Base-by-base conservation (phyloP, 176 grass and related monocot genomes). In the Carex littledalei region DNA sequence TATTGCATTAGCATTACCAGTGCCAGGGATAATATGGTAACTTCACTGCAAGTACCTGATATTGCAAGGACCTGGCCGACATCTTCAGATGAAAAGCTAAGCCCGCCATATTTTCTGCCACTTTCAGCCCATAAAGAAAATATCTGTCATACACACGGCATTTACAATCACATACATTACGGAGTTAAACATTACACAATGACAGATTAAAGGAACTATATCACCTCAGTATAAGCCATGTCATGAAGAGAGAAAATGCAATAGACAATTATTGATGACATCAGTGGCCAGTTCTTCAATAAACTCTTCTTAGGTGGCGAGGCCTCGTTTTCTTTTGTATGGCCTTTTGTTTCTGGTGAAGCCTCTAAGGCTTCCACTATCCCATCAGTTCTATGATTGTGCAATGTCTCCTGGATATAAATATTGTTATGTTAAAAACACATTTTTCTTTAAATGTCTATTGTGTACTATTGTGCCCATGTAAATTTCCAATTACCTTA, bases 191-290 rank as follows among this genome's bases (percentile, higher is more conserved):
- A 29, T 26, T 43, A 35, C 24, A 39, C 58, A 12, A 79, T 47
- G 13, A 78, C 43, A 60, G 58, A 79, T 18, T 22, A 90, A 61
- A 58, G 75, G 18, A 83, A 26, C 22, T 86, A 90, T 67, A 56
- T 88, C 67, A 98, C 95, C 93, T 95, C 92, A 78, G 89, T 83
- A 85, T 98, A 98, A 82, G 95, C 93, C 83, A 94, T 87, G 34
- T 98, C 95, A 80, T 93, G 92, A 82, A 98, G 88, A 83, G 92
- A 95, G 86, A 95, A 94, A 85, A 98, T 85, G 75, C 95, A 98
- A 86, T 95, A 98, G 50, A 92, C 76, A 55, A 91, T 85, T 53
- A 94, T 90, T 11, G 91, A 94, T 49, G 95, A 93, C 87, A 98
- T 90, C 63, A 98, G 67, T 65, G 88, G 92, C 90, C 90, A 94